phyloP scores from a whole-genome alignment of 768 basidiomycete genomes.

The Lanmaoa pseudosensibilis region DNA sequence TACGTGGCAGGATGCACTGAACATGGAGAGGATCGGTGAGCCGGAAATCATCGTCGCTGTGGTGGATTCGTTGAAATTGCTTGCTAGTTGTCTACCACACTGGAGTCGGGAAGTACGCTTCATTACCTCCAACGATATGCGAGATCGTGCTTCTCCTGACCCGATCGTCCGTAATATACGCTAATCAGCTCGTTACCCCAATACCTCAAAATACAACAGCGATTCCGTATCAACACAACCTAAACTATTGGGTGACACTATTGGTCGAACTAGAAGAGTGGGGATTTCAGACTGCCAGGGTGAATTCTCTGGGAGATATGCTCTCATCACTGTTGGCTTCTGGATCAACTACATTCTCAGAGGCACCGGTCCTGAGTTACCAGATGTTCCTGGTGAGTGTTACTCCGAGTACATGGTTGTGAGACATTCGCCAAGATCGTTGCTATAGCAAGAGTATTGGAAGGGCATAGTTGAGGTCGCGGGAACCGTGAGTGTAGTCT shows the following conservation, averaged over 20 bases:
- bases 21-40: not conserved
- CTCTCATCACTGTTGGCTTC: not conserved
- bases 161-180: conserved; percentile 1
- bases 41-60: too few relatives aligned
- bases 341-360: not conserved
- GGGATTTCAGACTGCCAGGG: not conserved
- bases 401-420: not conserved
- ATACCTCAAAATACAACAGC: not conserved
- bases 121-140: conserved; percentile 4
- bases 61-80: not conserved
- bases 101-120: conserved; percentile 1
- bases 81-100: not conserved
- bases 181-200: not conserved
- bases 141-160: conserved; percentile 2
- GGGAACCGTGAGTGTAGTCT: not conserved
- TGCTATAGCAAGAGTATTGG: not conserved
- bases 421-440: not conserved
- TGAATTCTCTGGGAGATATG: conserved; percentile 5
- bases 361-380: not conserved
- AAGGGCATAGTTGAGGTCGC: not conserved
- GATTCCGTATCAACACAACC: conserved; percentile 2
- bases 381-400: conserved; percentile 1
- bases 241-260: not conserved
- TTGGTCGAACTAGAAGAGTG: not conserved
- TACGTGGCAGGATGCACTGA: not conserved